These are phyloP conservation scores for Globisporangium takayamanum DNA, from an alignment of 352 stramenopile species.

Conservation along the genomic window DNA sequence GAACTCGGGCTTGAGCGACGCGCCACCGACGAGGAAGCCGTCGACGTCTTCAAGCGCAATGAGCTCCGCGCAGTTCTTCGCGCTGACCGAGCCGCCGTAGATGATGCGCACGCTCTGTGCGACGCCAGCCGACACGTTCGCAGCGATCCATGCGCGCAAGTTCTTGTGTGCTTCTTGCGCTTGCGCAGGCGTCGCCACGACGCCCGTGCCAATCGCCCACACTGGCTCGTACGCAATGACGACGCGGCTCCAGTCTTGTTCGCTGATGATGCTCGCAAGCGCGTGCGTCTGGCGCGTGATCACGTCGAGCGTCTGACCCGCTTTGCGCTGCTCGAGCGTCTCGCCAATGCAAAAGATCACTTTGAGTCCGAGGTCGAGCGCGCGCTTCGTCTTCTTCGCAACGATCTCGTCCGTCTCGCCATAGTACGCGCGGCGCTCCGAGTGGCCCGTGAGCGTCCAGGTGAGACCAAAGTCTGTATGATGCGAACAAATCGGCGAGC, in stretches of 20 bases:
- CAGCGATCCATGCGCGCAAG: slow-evolving; percentile 66
- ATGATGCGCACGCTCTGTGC: slow-evolving; percentile 81
- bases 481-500: not conserved
- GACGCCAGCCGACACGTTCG: slow-evolving; percentile 60
- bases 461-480: slow-evolving; percentile 53
- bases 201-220: slow-evolving; percentile 96
- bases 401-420: slow-evolving; percentile 91
- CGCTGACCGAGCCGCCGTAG: slow-evolving; percentile 92
- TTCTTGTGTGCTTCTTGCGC: slow-evolving; percentile 91
- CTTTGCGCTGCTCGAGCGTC: slow-evolving; percentile 87
- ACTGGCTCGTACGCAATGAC: slow-evolving; percentile 97
- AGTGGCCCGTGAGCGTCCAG: slow-evolving; percentile 90
- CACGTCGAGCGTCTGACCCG: slow-evolving; percentile 88
- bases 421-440: slow-evolving; percentile 89
- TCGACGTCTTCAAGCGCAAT: slow-evolving; percentile 84
- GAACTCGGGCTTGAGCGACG: slow-evolving; percentile 92
- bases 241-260: slow-evolving; percentile 76
- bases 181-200: slow-evolving; percentile 94
- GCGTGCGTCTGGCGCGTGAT: slow-evolving; percentile 94
- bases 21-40: slow-evolving; percentile 93
- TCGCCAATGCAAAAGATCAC: slow-evolving; percentile 98
- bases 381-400: slow-evolving; percentile 91
- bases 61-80: slow-evolving; percentile 85
- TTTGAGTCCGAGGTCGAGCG: slow-evolving; percentile 83
- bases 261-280: slow-evolving; percentile 79